Base-by-base conservation (phyloP, 768 basidiomycete species). In the Lentinula detonsa region DNA sequence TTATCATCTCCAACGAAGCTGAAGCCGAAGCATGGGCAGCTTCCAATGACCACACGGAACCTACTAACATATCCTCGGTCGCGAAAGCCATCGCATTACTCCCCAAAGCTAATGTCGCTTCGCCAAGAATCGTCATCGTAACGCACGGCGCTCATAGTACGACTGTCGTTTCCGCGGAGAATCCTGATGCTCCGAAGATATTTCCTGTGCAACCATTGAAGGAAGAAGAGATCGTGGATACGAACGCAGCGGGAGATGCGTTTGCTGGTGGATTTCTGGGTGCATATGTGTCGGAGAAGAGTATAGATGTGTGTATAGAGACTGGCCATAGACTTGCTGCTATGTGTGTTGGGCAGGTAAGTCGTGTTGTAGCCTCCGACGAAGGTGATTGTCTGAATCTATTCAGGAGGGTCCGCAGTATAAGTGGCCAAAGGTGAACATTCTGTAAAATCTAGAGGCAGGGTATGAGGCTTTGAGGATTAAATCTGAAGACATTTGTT, bases 161-260 rank as follows among this genome's bases (percentile, higher is more conserved):
- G 15, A 68, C 85, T 59, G 77, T 87, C 61, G 87, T 87, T 37
- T 73, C 76, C 2, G 75, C 79, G 34, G 71, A 71, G 53, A 70
- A 75, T 3, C 69, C 74, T 6, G 74, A 76, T 11, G 72, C 72
- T 55, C 72, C 74, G 45, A 79, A 81, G 72, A 65, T 73, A 33
- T 81, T 72, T 70, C 58, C 73, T 11, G 85, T 88, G 39, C 66
- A 68, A 49, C 72, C 74, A 56, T 73, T 88, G 37, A 52, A 66
- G 50, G 71, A 70, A 52, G 74, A 72, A 48, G 61, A 78, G 69
- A 87, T 88, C 63, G 84, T 89, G 64, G 89, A 91, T 71, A 91
- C 89, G 60, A 91, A 91, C 71, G 89, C 86, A 33, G 89, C 89
- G 1, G 89, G 89, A 35, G 89, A 91, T 68, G 86, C 85, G 55